Evolutionary conservation across 2,329 filamentous ascomycete genomes (phyloP), one percentile per base, ranked within the genome.

Genomic region (Bisporella sp.): DNA sequence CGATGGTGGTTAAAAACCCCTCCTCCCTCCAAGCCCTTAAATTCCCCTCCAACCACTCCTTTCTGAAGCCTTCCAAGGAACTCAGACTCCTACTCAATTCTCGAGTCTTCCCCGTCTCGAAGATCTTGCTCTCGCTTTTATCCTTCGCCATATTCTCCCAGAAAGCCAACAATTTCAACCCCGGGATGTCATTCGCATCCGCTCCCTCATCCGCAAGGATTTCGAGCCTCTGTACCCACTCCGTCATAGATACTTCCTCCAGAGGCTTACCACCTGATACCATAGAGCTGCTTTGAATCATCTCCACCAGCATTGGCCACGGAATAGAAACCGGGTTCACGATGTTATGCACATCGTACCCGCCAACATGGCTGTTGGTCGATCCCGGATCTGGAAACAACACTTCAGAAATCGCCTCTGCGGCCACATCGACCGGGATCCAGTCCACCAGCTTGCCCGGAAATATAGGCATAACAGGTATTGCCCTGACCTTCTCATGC

Each of bases 361-460:
- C 33, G 35, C 12, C 5, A 41, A 5, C 21, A 12, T 42, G 2
- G 31, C 2, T 45, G 13, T 6, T 41, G 12, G 32, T 35, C 6
- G 13, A 11, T 30, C 8, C 6, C 5, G 53, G 45, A 5, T 46
- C 12, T 12, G 53, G 43, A 41, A 52, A 30, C 5, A 56, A 28
- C 8, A 59, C 40, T 30, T 61, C 57, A 6, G 44, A 32, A 8
- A 62, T 58, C 2, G 46, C 53, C 5, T 21, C 13, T 4, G 59
- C 59, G 5, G 59, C 61, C 9, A 59, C 43, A 45, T 63, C 50
- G 13, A 63, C 59, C 3, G 61, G 61, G 3, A 63, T 51, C 61
- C 61, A 63, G 41, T 62, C 57, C 2, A 63, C 55, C 2, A 37
- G 41, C 46, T 55, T 54, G 2, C 21, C 30, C 2, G 35, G 30